phyloP scores from a whole-genome alignment of 306 rosid species.

The Cucurbita ficifolia region DNA sequence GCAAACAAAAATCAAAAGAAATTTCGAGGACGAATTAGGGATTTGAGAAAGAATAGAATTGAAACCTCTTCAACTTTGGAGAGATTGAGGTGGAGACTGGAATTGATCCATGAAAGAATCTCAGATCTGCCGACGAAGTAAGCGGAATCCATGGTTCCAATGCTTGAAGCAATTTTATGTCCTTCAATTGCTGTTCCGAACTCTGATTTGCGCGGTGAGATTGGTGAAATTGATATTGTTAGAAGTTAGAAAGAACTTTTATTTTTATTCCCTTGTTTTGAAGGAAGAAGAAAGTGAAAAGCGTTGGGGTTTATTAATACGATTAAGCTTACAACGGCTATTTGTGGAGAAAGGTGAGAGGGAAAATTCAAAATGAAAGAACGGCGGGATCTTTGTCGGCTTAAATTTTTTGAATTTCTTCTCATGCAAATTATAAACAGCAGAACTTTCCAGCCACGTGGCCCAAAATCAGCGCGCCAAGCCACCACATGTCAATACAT shows the following conservation, averaged over 20 bases:
- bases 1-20: background rate
- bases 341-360: background rate
- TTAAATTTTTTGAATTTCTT: background rate
- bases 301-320: background rate
- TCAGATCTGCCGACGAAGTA: conserved; percentile 93
- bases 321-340: background rate
- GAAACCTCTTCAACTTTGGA: conserved; percentile 70
- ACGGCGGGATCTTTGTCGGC: too few relatives aligned
- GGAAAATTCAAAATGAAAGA: background rate
- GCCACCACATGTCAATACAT: background rate
- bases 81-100: conserved; percentile 75
- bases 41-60: background rate
- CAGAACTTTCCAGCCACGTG: background rate
- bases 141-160: conserved; percentile 86
- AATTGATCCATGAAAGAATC: conserved; percentile 83
- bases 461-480: background rate
- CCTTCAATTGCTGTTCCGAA: background rate
- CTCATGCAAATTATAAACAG: background rate
- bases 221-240: background rate
- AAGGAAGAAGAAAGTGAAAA: too few relatives aligned
- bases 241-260: background rate
- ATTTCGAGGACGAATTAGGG: too few relatives aligned
- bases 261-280: background rate
- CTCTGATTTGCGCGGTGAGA: background rate
- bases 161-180: conserved; percentile 56